Evolutionary conservation across 2,329 filamentous ascomycete genomes (phyloP).

Genomic region (Tolypocladium sp.): DNA sequence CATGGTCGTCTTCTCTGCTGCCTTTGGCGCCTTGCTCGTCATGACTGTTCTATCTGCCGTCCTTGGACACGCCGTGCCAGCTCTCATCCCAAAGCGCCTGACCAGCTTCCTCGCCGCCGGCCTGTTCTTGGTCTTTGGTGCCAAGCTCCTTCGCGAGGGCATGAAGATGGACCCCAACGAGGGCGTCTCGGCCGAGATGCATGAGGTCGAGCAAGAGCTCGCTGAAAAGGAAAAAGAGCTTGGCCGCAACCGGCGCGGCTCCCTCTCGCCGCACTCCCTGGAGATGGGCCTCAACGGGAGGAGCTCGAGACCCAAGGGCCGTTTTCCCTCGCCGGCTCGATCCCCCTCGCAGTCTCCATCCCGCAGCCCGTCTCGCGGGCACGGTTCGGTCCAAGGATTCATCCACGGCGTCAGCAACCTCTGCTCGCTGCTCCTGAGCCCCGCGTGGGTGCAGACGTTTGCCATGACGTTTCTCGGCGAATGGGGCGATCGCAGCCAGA

Average conservation of each 20-base stretch:
- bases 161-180: conserved; percentile 82
- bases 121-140: conserved; percentile 85
- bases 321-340: conserved; percentile 70
- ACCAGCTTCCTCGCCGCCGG: conserved; percentile 80
- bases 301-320: conserved; percentile 64
- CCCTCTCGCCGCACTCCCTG: conserved; percentile 65
- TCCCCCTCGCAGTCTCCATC: conserved; percentile 71
- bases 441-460: conserved; percentile 98
- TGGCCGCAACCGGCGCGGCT: conserved; percentile 51
- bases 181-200: conserved; percentile 93
- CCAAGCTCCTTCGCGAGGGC: conserved; percentile 75
- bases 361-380: conserved; percentile 44
- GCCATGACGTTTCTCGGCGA: conserved; percentile 98
- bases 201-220: conserved; percentile 88
- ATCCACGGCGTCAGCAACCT: conserved; percentile 72
- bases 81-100: conserved; percentile 80
- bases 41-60: conserved; percentile 96
- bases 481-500: conserved; percentile 96
- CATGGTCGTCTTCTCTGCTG: conserved; percentile 86
- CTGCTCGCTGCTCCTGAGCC: conserved; percentile 77
- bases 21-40: conserved; percentile 80
- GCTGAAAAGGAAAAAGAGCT: conserved; percentile 85
- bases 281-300: conserved; percentile 68
- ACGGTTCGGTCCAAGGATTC: conserved; percentile 27
- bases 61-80: conserved; percentile 84